Conservation (phyloP, 495 filamentous ascomycete genomes). For the Penicillium antarcticum region DNA sequence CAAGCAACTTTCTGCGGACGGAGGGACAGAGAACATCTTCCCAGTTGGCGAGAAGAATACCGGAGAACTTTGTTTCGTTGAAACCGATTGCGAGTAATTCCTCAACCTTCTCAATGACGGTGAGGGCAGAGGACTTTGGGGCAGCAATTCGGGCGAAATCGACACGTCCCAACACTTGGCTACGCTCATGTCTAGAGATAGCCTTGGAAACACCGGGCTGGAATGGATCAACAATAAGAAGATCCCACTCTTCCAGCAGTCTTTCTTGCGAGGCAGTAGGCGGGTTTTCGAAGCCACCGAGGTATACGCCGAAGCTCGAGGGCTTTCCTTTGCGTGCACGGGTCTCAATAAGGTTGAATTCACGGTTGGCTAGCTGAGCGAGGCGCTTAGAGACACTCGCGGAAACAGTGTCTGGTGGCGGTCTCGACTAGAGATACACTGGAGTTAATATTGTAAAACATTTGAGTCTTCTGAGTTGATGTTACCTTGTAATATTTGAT, state of each 20-base stretch:
- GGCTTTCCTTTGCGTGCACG: constrained; percentile 26
- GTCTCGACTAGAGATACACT: constrained; percentile 19
- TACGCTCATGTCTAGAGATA: constrained; percentile 19
- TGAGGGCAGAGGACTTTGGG: constrained; percentile 18
- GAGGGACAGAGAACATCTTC: constrained; percentile 29
- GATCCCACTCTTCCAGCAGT: constrained; percentile 44
- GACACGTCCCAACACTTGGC: constrained; percentile 38
- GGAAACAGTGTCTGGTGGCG: constrained; percentile 27
- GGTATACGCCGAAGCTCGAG: constrained; percentile 47
- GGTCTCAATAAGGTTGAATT: constrained; percentile 19
- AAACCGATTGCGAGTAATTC: constrained; percentile 27
- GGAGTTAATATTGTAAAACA: background rate
- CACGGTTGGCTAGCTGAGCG: constrained; percentile 20
- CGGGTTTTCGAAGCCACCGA: constrained; percentile 39
- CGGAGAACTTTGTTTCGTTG: constrained; percentile 35
- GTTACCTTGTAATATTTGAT: constrained; percentile 34
- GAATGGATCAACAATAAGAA: constrained; percentile 46
- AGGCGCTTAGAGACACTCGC: constrained; percentile 24
- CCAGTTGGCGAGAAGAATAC: constrained; percentile 51
- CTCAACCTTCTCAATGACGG: constrained; percentile 33
- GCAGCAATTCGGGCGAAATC: constrained; percentile 33
- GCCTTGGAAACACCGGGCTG: constrained; percentile 38
- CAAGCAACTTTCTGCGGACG: constrained; percentile 34
- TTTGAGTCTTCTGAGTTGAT: background rate
- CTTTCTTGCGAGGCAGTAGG: constrained; percentile 27